Conservation (phyloP, 805 yeast genomes). For the Hermanozyma aechmeae region DNA sequence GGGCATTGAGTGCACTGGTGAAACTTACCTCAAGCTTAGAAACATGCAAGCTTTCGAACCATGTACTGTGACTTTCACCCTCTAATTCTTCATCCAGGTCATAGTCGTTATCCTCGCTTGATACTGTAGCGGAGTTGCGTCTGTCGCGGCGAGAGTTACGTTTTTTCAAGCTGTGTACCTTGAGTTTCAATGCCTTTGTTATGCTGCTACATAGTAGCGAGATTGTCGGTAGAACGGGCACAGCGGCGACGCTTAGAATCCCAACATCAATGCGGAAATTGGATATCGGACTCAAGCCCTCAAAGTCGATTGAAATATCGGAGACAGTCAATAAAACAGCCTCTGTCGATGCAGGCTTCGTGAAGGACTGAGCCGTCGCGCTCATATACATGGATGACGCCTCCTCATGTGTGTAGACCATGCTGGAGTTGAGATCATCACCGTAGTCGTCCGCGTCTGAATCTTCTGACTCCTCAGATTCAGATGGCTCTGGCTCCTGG, state of each 20-base stretch:
- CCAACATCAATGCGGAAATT: constrained; percentile 32
- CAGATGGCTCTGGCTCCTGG: constrained; percentile 2
- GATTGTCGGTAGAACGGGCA: constrained; percentile 33
- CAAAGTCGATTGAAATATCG: constrained; percentile 32
- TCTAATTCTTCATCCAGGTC: constrained; percentile 7
- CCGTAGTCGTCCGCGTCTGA: constrained; percentile 16
- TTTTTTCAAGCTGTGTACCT: constrained; percentile 14
- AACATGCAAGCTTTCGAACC: constrained; percentile 32
- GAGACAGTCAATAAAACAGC: constrained; percentile 24
- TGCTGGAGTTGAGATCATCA: constrained; percentile 43
- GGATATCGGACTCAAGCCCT: constrained; percentile 30
- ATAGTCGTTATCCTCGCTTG: constrained; percentile 3
- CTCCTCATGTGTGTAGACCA: constrained; percentile 58
- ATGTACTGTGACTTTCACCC: too few species aligned
- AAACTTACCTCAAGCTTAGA: constrained; percentile 30
- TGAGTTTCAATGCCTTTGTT: constrained; percentile 24
- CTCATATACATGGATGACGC: constrained; percentile 75
- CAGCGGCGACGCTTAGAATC: constrained; percentile 31
- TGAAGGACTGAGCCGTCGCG: constrained; percentile 50
- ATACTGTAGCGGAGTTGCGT: constrained; percentile 2
- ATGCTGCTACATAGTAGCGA: constrained; percentile 28
- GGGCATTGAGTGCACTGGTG: constrained; percentile 33
- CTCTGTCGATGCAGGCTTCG: too few species aligned
- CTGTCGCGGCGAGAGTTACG: constrained; percentile 1
- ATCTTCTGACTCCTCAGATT: constrained; percentile 3